Conservation (phyloP, 2,329 filamentous ascomycete genomes). For the Trichoderma asperellum region DNA sequence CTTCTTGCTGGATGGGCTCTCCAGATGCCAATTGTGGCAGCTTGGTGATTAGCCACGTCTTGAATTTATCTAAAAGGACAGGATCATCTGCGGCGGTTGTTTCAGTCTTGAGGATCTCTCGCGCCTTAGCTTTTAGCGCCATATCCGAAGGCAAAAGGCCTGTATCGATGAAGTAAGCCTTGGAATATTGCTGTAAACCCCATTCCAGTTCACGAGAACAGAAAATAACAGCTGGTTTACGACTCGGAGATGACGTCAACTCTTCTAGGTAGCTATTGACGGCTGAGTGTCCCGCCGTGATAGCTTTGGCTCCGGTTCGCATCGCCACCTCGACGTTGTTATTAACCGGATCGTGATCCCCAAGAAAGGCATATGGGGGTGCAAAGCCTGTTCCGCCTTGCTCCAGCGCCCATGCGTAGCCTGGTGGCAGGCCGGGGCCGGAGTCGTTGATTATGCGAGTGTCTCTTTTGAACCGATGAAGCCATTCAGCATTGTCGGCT, state of each 20-base stretch:
- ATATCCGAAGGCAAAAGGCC: slow-evolving; percentile 54
- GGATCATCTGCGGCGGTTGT: slow-evolving; percentile 59
- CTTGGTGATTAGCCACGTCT: slow-evolving; percentile 47
- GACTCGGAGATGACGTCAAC: slow-evolving; percentile 47
- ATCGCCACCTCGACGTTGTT: slow-evolving; percentile 42
- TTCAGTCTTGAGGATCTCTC: slow-evolving; percentile 51
- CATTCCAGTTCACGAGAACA: slow-evolving; percentile 62
- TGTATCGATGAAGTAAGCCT: slow-evolving; percentile 43
- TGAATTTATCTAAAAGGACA: slow-evolving; percentile 58
- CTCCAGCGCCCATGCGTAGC: slow-evolving; percentile 50
- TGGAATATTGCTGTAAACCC: slow-evolving; percentile 56
- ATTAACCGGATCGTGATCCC: slow-evolving; percentile 44
- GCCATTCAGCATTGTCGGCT: slow-evolving; percentile 60
- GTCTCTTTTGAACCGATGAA: slow-evolving; percentile 64
- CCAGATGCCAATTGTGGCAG: slow-evolving; percentile 31
- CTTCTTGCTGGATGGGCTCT: not conserved
- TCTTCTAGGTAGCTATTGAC: slow-evolving; percentile 54
- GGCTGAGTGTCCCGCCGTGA: slow-evolving; percentile 49
- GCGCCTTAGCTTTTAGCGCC: slow-evolving; percentile 51
- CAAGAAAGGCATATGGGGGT: slow-evolving; percentile 57
- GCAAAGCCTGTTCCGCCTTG: slow-evolving; percentile 60
- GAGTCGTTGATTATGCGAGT: slow-evolving; percentile 54
- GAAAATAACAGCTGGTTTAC: slow-evolving; percentile 57
- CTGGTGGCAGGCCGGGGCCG: slow-evolving; percentile 54
- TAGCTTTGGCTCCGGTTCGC: slow-evolving; percentile 45